Evolutionary conservation across 2,329 filamentous ascomycete genomes (phyloP), one percentile per base, ranked within the genome.

Genomic region (Fusarium haematococcum): DNA sequence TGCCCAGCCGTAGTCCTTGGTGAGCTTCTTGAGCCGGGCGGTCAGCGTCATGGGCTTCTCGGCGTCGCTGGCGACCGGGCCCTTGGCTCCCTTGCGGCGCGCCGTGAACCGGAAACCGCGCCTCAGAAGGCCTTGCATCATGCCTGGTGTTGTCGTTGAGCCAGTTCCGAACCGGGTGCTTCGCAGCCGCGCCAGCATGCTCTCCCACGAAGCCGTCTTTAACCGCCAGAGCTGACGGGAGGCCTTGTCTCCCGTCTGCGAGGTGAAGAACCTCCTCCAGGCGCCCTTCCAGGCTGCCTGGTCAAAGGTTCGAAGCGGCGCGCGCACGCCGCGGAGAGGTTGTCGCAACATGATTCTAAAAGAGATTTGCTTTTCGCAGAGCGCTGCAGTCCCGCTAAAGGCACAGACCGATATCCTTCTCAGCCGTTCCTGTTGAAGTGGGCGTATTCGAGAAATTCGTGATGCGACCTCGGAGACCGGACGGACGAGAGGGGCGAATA

Each of bases 1-100:
- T 5, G 94, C 90, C 95, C 95, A 98, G 45, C 97, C 97, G 83
- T 99, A 99, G 83, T 98, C 96, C 73, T 92, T 91, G 4, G 93
- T 95, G 54, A 99, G 89, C 81, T 94, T 95, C 83, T 92, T 95
- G 80, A 98, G 85, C 30, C 93, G 89, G 73, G 91, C 91, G 3
- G 92, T 92, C 48, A 97, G 82, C 9, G 91, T 90, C 14, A 85
- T 83, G 11, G 73, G 77, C 73, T 80, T 68, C 45, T 77, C 68
- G 11, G 72, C 69, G 54, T 78, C 70, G 5, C 71, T 73, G 39
- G 72, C 73, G 18, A 70, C 70, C 14, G 75, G 63, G n/a, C 73
- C 73, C 39, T 77, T 75, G 56, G 71, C 78, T 56, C 78, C 73
- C 65, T 80, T 76, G 64, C 74, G 75, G 77, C 81, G 82, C 6